Percentiles rank a stretch among this genome's conserved stretches.
These are phyloP conservation scores for Phlyctochytrium planicorne DNA, from an alignment of 192 early-diverging fungal species.

Conservation along the genomic window DNA sequence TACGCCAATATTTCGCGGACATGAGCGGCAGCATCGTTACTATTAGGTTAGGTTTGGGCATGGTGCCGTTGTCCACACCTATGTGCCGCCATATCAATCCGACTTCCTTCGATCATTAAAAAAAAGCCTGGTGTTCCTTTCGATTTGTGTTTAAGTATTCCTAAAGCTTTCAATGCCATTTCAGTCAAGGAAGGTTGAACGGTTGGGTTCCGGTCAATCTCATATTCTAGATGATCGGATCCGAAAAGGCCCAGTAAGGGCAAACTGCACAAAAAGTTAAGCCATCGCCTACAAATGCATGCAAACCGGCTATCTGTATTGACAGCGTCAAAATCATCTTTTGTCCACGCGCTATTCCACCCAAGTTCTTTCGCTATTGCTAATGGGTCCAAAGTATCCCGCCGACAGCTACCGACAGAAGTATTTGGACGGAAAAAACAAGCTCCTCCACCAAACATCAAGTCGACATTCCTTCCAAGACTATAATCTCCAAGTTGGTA, in stretches of 20 bases:
- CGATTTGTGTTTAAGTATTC: constrained; percentile 61
- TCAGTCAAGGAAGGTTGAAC: constrained; percentile 77
- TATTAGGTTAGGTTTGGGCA: too few relatives aligned
- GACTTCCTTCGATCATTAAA: constrained; percentile 94
- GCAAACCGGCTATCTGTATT: too few relatives aligned
- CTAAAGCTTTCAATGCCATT: constrained; percentile 83
- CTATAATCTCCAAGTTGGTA: constrained; percentile 90
- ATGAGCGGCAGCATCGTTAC: constrained; percentile 91
- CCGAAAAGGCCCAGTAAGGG: constrained; percentile 80
- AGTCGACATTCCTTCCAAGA: constrained; percentile 77
- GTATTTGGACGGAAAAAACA: constrained; percentile 85
- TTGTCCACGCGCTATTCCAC: constrained; percentile 60
- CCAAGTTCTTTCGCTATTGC: constrained; percentile 54
- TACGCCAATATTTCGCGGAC: constrained; percentile 90
- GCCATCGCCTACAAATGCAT: constrained; percentile 2
- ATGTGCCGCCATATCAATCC: constrained; percentile 98
- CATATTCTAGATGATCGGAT: constrained; percentile 86
- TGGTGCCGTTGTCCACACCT: too few relatives aligned
- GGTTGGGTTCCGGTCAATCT: constrained; percentile 74
- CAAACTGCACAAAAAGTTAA: constrained; percentile 33
- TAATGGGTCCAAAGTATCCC: constrained; percentile 62
- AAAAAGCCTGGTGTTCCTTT: constrained; percentile 73
- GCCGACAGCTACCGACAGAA: constrained; percentile 65
- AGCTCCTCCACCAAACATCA: constrained; percentile 88
- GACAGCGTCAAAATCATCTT: constrained; percentile 64